phyloP scores from a whole-genome alignment of 2,329 filamentous ascomycete species.

The Colletotrichum tamarilloi region DNA sequence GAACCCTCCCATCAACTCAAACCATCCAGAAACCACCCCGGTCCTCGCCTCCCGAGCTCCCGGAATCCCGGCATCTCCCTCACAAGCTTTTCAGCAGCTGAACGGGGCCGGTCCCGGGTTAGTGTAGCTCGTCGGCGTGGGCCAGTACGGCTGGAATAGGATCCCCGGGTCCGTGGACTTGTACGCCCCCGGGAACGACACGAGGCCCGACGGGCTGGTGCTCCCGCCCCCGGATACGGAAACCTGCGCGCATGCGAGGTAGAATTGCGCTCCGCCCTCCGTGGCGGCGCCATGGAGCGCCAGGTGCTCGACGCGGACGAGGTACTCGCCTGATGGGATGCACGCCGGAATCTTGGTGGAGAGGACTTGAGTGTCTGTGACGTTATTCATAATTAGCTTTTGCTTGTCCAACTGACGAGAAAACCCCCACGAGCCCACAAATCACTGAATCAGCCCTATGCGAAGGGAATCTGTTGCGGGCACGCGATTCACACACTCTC shows the following conservation, averaged over 20 bases:
- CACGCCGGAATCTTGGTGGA: slow-evolving; percentile 27
- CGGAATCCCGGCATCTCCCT: background rate
- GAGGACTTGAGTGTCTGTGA: slow-evolving; percentile 7
- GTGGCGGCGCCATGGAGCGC: slow-evolving; percentile 55
- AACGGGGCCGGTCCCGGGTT: slow-evolving; percentile 37
- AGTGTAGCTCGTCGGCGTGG: slow-evolving; percentile 51
- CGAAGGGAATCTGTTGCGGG: background rate
- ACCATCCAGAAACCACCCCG: background rate
- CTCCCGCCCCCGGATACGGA: slow-evolving; percentile 54
- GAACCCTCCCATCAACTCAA: background rate
- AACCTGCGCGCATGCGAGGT: slow-evolving; percentile 55
- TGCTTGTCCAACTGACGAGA: too few relatives aligned
- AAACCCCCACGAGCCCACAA: background rate
- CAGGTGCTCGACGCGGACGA: slow-evolving; percentile 61
- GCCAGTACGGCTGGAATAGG: slow-evolving; percentile 56
- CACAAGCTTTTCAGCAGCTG: slow-evolving; percentile 26
- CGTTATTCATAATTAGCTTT: background rate
- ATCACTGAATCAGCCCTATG: slow-evolving; percentile 27
- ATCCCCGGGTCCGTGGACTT: slow-evolving; percentile 53
- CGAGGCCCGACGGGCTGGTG: slow-evolving; percentile 45
- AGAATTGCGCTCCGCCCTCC: slow-evolving; percentile 57
- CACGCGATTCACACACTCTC: slow-evolving; percentile 5
- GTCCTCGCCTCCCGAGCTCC: background rate
- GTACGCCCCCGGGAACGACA: slow-evolving; percentile 56
- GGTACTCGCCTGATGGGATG: slow-evolving; percentile 53